Percentiles rank a stretch among this genome's conserved stretches.
phyloP scores from a whole-genome alignment of 805 yeast genomes.

The Nakazawaea sp. region DNA sequence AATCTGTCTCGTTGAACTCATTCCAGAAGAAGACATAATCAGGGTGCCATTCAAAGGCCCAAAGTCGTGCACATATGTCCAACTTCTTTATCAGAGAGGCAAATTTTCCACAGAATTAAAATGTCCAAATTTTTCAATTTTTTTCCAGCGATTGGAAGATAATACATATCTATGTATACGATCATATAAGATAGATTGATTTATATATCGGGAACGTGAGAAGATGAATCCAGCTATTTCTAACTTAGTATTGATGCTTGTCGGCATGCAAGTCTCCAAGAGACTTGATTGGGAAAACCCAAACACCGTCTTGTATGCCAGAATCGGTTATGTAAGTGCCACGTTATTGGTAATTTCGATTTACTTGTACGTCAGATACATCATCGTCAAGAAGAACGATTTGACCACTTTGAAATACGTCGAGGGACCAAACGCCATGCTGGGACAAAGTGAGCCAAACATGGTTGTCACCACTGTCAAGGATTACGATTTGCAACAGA shows the following conservation, averaged over 20 bases:
- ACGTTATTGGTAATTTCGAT: slow-evolving; percentile 58
- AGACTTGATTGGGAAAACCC: slow-evolving; percentile 87
- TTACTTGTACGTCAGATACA: slow-evolving; percentile 56
- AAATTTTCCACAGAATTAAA: too few species aligned
- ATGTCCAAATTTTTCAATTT: too few species aligned
- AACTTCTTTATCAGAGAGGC: too few species aligned
- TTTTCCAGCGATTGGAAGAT: too few species aligned
- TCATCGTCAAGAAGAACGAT: slow-evolving; percentile 73
- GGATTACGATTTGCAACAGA: slow-evolving; percentile 90
- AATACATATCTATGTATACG: too few species aligned
- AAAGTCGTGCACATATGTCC: too few species aligned
- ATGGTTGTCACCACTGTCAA: slow-evolving; percentile 86
- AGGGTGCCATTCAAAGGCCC: too few species aligned
- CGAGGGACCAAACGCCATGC: slow-evolving; percentile 73
- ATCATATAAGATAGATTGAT: too few species aligned
- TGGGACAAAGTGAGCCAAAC: slow-evolving; percentile 66
- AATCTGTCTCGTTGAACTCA: slow-evolving; percentile 3
- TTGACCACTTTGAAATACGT: slow-evolving; percentile 88
- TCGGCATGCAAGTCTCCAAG: slow-evolving; percentile 93
- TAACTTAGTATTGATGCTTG: slow-evolving; percentile 85
- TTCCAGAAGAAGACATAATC: too few species aligned
- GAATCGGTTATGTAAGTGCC: slow-evolving; percentile 64
- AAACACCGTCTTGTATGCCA: slow-evolving; percentile 59
- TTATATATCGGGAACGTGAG: too few species aligned
- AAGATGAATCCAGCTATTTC: slow-evolving; percentile 82